Evolutionary conservation across 2,329 filamentous ascomycete species (phyloP), one percentile per base, ranked within the genome.

Genomic region (Leptosphaerulina australis): DNA sequence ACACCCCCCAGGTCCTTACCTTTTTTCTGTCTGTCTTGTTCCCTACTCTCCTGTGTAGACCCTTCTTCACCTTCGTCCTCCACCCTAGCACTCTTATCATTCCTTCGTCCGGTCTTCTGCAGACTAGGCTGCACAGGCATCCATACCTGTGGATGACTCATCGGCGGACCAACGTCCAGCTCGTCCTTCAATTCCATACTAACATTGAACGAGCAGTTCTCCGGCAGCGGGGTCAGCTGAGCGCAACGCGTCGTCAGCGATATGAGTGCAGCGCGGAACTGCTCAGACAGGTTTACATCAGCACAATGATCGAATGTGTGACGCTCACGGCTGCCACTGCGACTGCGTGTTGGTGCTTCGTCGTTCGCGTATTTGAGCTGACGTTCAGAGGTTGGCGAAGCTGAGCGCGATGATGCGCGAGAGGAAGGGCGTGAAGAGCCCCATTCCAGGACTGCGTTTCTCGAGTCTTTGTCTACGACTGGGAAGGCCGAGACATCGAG

Each of bases 131-230:
- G 79, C 31, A 80, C 81, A 9, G 83, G 83, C 46, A 86, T 80
- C 84, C 84, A 87, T 5, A 78, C 75, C 63, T 84, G 81, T 56
- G 77, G 75, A 58, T 85, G 75, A 29, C 68, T 70, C 22, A 78
- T 59, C 1, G 78, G 78, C 22, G 77, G 72, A 29, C 75, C 71
- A 22, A 76, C 77, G 9, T 80, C 72, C 0, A 77, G 79, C 30
- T 85, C 79, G 17, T 87, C 82, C 29, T 82, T 83, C 56, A 92
- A 69, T 71, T 93, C 89, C 30, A 93, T 81, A 0, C 86, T 87
- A n/a, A 93, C 71, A 0, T 88, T 90, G 69, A 89, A 93, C 0
- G 87, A 88, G 69, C 88, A 91, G 1, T 81, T 81, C 1, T 78
- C 72, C 0, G 88, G 87, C 17, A 91, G 67, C 0, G 79, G 71